Base-by-base conservation (phyloP, 495 filamentous ascomycete genomes). In the Penicillium pulvis region DNA sequence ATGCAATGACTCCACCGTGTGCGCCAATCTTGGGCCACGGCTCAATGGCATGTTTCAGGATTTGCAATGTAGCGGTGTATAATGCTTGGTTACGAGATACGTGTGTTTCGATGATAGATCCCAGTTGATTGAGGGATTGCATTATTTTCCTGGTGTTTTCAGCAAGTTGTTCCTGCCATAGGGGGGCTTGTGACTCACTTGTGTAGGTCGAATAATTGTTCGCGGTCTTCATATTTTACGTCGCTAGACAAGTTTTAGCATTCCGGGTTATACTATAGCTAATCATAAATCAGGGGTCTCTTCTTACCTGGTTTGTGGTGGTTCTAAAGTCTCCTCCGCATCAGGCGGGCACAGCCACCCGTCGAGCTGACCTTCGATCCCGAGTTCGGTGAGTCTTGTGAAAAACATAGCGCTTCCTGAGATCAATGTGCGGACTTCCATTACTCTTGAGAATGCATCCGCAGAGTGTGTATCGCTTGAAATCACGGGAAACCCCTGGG, bases 391-490 rank as follows among this genome's bases (percentile, higher is more conserved):
- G 5, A 76, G 55, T 35, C 67, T 68, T 16, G 55, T 35, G 16
- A 75, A 75, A 4, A 78, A 57, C 62, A 76, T 71, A 8, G 72
- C 65, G 12, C 67, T 66, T 4, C 75, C 75, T 12, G 68, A 62
- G 7, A 76, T 67, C 30, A 78, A 53, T 4, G 61, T 70, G n/a
- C 72, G 71, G 17, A 71, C 65, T 39, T 75, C 73, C 20, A 74
- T 41, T 2, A 78, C 67, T 23, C 68, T 65, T 4, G 63, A 50
- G 14, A 76, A 36, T 4, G 73, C 72, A 35, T 75, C 68, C 30
- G 60, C 60, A 2, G 66, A 55, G 12, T 57, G 62, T 17, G 45
- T 61, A 17, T 75, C 68, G 11, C 56, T 41, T 6, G 73, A 75
- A n/a, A 75, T 62, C 17, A 66, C 71, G 11, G 71, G 69, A 23